A percentile compares a stretch with the other conserved stretches of the same genome.
These are phyloP conservation scores for Fusarium albidum DNA, from an alignment of 2,329 filamentous ascomycete genomes.

Conservation along the genomic window DNA sequence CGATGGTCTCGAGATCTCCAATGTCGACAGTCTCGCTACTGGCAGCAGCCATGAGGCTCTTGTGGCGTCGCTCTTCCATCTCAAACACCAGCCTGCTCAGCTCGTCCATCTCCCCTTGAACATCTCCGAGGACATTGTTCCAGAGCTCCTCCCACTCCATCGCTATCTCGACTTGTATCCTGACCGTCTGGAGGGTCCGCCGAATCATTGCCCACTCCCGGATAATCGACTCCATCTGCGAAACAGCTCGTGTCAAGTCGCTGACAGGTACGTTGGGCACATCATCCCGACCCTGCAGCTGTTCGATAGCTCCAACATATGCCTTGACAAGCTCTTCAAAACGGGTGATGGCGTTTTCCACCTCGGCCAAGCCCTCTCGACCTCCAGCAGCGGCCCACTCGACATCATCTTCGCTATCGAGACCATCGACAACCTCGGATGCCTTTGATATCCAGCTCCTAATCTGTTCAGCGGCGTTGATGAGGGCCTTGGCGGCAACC, in stretches of 20 bases:
- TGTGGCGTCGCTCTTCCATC: conserved; percentile 95
- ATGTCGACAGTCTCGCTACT: conserved; percentile 78
- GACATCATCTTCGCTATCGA: conserved; percentile 96
- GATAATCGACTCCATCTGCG: conserved; percentile 89
- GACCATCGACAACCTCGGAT: conserved; percentile 83
- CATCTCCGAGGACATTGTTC: conserved; percentile 92
- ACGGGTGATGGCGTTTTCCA: conserved; percentile 77
- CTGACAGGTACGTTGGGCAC: conserved; percentile 74
- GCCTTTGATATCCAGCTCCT: conserved; percentile 93
- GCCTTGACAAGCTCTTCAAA: conserved; percentile 92
- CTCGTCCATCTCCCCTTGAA: conserved; percentile 85
- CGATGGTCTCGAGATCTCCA: conserved; percentile 89
- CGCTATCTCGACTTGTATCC: conserved; percentile 91
- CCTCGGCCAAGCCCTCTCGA: conserved; percentile 77
- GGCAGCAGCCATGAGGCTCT: conserved; percentile 70
- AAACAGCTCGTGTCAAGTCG: conserved; percentile 78
- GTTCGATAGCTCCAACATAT: conserved; percentile 93
- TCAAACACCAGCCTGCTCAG: conserved; percentile 87
- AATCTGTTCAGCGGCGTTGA: conserved; percentile 91
- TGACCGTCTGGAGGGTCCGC: conserved; percentile 77
- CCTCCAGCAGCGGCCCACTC: conserved; percentile 95
- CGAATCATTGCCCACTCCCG: conserved; percentile 87
- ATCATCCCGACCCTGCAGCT: conserved; percentile 81
- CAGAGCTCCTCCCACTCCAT: conserved; percentile 99
- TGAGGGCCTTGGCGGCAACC: conserved; percentile 82